Evolutionary conservation across 768 basidiomycete genomes (phyloP).

Genomic region (Xerocomellus chrysenteron): DNA sequence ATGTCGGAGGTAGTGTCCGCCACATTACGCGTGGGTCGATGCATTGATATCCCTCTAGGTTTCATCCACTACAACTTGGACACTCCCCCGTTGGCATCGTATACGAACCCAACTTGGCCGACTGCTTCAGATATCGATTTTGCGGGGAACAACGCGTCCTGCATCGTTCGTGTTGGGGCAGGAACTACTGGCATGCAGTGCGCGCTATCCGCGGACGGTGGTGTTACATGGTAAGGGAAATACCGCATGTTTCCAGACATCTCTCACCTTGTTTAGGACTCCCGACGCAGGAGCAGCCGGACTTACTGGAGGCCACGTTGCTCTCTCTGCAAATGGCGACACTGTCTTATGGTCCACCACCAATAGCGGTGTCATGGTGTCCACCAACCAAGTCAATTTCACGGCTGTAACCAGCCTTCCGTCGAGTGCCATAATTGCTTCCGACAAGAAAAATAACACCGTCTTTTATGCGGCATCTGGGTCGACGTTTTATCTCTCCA

Average conservation of each 20-base stretch:
- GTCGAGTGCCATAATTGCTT: constrained; percentile 52
- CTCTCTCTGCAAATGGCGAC: constrained; percentile 9
- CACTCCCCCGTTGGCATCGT: neutral
- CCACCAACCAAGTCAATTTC: constrained; percentile 7
- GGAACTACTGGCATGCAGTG: neutral
- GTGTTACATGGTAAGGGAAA: constrained; percentile 4
- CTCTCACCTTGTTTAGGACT: constrained; percentile 1
- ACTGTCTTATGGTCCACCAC: constrained; percentile 7
- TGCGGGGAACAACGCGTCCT: constrained; percentile 9
- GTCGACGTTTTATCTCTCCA: constrained; percentile 58
- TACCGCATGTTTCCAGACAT: no score
- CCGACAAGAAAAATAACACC: constrained; percentile 57
- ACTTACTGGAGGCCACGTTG: constrained; percentile 4
- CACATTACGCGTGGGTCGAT: neutral
- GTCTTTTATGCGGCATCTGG: constrained; percentile 61
- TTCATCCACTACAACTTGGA: constrained; percentile 9
- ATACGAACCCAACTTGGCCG: constrained; percentile 7
- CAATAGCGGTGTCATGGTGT: constrained; percentile 8
- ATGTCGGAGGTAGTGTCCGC: constrained; percentile 30
- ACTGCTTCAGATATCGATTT: constrained; percentile 9
- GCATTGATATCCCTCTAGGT: neutral
- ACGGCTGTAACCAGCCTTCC: constrained; percentile 42
- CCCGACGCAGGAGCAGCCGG: constrained; percentile 8
- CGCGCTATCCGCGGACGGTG: constrained; percentile 11
- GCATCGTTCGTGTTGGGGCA: constrained; percentile 8